Conservation (phyloP, 352 stramenopile species). For the Hyaloperonospora arabidopsidis region DNA sequence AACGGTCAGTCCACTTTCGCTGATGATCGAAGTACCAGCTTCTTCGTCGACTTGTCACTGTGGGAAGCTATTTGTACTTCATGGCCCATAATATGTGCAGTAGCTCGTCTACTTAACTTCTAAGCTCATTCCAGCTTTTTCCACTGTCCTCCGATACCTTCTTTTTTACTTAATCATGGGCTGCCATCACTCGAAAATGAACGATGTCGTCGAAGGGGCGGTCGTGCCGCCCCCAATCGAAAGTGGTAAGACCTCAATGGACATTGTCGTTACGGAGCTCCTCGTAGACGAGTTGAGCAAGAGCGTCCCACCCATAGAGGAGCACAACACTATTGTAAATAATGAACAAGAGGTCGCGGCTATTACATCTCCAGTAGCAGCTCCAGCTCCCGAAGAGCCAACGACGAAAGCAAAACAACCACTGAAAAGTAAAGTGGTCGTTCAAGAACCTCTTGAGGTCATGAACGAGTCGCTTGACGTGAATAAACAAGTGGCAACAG, state of each 20-base stretch:
- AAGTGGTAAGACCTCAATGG: conserved; percentile 25
- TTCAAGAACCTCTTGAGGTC: conserved; percentile 4
- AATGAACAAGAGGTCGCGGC: conserved; percentile 3
- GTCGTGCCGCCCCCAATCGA: conserved; percentile 21
- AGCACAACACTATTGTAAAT: conserved; percentile 6
- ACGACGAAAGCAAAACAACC: no score
- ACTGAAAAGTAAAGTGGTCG: background rate
- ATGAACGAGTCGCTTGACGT: conserved; percentile 5
- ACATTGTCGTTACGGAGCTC: conserved; percentile 24
- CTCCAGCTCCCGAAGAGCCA: no score
- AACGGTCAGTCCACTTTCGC: conserved; percentile 6
- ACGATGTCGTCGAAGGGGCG: conserved; percentile 38
- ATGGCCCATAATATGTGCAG: no score
- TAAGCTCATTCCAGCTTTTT: conserved; percentile 27
- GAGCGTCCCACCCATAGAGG: conserved; percentile 15
- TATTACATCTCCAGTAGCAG: conserved; percentile 5
- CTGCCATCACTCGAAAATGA: conserved; percentile 55
- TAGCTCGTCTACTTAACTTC: no score
- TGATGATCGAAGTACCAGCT: conserved; percentile 4
- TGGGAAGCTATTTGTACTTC: no score
- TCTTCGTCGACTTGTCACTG: background rate
- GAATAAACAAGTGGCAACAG: conserved; percentile 5
- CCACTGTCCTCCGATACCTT: conserved; percentile 5
- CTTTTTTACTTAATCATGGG: conserved; percentile 31
- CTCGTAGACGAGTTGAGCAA: conserved; percentile 22